These are phyloP conservation scores for Scortechinia acanthostroma DNA, from an alignment of 2,329 filamentous ascomycete species.

Conservation along the genomic window DNA sequence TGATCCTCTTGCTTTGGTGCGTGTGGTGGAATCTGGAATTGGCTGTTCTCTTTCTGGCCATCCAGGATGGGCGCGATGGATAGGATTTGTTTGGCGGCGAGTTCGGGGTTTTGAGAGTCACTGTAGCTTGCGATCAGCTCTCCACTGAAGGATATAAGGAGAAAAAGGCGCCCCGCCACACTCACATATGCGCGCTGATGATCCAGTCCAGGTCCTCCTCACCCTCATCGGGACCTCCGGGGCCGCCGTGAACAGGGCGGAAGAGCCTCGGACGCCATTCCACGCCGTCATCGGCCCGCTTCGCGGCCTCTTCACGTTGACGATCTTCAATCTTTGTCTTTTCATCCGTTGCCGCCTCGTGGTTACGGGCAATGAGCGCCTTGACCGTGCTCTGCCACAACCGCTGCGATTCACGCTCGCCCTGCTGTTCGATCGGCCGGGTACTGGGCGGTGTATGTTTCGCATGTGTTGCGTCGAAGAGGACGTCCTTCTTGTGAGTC, in stretches of 20 bases:
- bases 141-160: neutral
- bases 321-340: constrained; percentile 94
- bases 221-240: constrained; percentile 67
- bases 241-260: constrained; percentile 64
- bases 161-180: too few relatives aligned
- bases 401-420: constrained; percentile 80
- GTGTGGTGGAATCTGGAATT: constrained; percentile 1
- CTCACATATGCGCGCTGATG: constrained; percentile 75
- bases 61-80: neutral
- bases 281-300: constrained; percentile 67
- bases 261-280: constrained; percentile 89
- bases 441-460: constrained; percentile 69
- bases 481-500: constrained; percentile 81
- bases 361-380: constrained; percentile 78
- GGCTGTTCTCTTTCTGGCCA: neutral
- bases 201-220: constrained; percentile 94
- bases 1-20: neutral
- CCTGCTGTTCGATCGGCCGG: constrained; percentile 78
- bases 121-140: neutral
- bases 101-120: neutral
- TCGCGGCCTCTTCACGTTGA: constrained; percentile 81
- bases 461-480: constrained; percentile 79
- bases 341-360: constrained; percentile 83
- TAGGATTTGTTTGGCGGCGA: neutral
- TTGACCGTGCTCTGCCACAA: constrained; percentile 77